A percentile compares a stretch with the other conserved stretches of the same genome.
Evolutionary conservation across 768 basidiomycete genomes (phyloP).

Genomic region (Lactarius sanguifluus): DNA sequence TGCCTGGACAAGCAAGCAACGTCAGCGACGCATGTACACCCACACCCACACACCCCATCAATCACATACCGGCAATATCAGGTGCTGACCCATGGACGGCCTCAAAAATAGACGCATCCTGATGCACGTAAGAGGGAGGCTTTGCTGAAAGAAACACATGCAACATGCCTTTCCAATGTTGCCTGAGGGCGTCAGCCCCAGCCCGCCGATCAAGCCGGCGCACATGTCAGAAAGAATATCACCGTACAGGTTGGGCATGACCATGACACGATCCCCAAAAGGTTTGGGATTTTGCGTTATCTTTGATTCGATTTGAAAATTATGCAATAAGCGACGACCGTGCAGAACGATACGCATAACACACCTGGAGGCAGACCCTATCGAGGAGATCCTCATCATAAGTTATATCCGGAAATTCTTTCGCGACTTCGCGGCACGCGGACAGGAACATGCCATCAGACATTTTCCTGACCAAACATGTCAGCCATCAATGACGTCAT

Average conservation of each 20-base stretch:
- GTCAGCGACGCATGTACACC: neutral
- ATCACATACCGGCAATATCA: conserved; percentile 85
- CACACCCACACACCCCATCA: neutral
- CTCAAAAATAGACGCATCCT: conserved; percentile 99
- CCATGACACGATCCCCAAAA: conserved; percentile 97
- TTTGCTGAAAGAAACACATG: conserved; percentile 6
- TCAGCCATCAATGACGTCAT: conserved; percentile 19
- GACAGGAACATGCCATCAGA: conserved; percentile 99
- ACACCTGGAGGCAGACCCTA: conserved; percentile 89
- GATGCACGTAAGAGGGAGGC: conserved; percentile 17
- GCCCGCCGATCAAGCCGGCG: conserved; percentile 95
- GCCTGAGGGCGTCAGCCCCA: conserved; percentile 95
- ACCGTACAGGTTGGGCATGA: conserved; percentile 98
- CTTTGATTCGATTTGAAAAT: conserved; percentile 38
- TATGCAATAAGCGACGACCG: neutral
- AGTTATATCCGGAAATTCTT: conserved; percentile 88
- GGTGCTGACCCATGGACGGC: conserved; percentile 99
- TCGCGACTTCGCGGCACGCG: conserved; percentile 93
- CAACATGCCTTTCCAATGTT: conserved; percentile 86
- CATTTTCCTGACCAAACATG: conserved; percentile 79
- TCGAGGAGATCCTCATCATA: conserved; percentile 98
- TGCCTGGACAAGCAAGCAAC: conserved; percentile 47
- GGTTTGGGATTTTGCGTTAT: conserved; percentile 92
- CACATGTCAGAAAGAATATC: conserved; percentile 98
- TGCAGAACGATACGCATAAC: conserved; percentile 25